These are phyloP conservation scores for Edaphochlamys debaryana DNA, from an alignment of 139 green algal genomes.

Conservation along the genomic window DNA sequence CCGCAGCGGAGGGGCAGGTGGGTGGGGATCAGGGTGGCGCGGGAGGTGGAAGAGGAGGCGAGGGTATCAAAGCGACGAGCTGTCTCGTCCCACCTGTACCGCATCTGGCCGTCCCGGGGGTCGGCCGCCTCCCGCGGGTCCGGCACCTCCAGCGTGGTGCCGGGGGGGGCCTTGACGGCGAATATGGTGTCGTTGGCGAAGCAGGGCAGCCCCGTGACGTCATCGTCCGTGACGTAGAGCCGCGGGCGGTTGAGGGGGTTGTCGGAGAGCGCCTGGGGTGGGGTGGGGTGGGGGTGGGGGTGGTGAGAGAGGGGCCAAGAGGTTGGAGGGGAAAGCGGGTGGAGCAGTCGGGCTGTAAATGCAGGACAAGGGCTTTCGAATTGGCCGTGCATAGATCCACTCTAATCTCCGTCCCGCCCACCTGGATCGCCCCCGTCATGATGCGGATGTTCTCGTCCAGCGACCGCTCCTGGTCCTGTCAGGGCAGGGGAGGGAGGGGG, in stretches of 20 bases:
- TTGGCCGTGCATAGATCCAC: too few relatives aligned
- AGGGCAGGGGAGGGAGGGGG: background rate
- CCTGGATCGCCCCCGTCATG: conserved; percentile 50
- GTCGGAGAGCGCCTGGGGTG: conserved; percentile 27
- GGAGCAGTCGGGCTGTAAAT: too few relatives aligned
- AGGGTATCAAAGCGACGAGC: too few relatives aligned
- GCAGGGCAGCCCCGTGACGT: conserved; percentile 77
- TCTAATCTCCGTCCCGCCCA: background rate
- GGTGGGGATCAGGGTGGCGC: too few relatives aligned
- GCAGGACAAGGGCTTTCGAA: too few relatives aligned
- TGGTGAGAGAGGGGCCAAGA: too few relatives aligned
- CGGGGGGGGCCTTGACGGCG: conserved; percentile 81
- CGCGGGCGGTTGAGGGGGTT: conserved; percentile 64
- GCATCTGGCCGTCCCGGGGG: conserved; percentile 33
- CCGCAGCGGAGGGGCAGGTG: too few relatives aligned
- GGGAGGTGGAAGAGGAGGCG: too few relatives aligned
- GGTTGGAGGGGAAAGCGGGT: too few relatives aligned
- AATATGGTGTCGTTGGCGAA: conserved; percentile 85
- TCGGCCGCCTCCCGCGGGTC: conserved; percentile 64
- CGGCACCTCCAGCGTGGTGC: conserved; percentile 82
- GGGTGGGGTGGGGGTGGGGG: too few relatives aligned
- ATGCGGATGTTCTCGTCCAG: conserved; percentile 66
- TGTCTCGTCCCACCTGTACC: conserved; percentile 42
- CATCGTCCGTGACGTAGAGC: conserved; percentile 85
- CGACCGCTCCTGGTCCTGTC: conserved; percentile 56